phyloP scores from a whole-genome alignment of 148 eudicot genomes.

The Euryodendron excelsum region DNA sequence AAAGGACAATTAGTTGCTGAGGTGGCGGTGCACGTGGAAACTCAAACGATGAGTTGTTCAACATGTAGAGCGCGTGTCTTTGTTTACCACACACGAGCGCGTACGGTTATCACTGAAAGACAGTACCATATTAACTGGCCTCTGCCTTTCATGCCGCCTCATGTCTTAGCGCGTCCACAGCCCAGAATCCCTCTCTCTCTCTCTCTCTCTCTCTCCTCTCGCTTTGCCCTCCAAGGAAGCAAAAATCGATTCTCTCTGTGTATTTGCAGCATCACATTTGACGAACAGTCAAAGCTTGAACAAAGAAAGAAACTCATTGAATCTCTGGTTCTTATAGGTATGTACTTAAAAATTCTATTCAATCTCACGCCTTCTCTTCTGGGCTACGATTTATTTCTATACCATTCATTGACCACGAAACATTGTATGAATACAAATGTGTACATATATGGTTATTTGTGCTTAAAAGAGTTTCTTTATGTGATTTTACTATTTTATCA shows the following conservation, averaged over 20 bases:
- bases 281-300: slow-evolving; percentile 13
- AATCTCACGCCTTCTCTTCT: not conserved
- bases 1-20: slow-evolving; percentile 5
- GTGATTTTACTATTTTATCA: too few species aligned
- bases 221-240: slow-evolving; percentile 26
- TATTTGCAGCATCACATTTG: not conserved
- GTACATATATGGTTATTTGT: too few species aligned
- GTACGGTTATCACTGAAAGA: not conserved
- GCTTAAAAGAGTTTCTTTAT: too few species aligned
- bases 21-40: slow-evolving; percentile 10
- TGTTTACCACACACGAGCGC: not conserved
- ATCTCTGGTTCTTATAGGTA: slow-evolving; percentile 3
- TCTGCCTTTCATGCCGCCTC: slow-evolving; percentile 1
- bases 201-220: slow-evolving; percentile 11
- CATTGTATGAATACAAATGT: too few species aligned
- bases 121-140: slow-evolving; percentile 17
- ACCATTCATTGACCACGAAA: too few species aligned
- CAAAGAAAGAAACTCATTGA: not conserved
- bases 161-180: slow-evolving; percentile 26
- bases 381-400: slow-evolving; percentile 12
- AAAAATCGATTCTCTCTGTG: slow-evolving; percentile 16
- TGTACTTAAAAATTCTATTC: not conserved
- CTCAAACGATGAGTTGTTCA: slow-evolving; percentile 9
- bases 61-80: slow-evolving; percentile 1
- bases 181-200: too few species aligned